phyloP scores from a whole-genome alignment of 345 rosid genomes.

The Eucalyptus erythrocorys region DNA sequence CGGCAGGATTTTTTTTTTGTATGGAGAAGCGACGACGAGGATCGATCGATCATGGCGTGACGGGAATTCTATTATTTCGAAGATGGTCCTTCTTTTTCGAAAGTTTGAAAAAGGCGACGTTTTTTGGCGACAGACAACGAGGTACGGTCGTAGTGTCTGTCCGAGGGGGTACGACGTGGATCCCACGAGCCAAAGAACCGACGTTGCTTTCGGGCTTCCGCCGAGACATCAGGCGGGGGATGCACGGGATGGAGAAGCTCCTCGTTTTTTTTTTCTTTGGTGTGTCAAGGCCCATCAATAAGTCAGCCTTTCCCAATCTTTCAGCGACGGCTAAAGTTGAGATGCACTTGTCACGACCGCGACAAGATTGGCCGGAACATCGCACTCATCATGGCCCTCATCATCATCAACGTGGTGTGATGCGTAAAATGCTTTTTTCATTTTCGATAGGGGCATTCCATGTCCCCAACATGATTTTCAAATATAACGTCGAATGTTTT shows the following conservation, averaged over 20 bases:
- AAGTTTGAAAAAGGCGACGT: neutral
- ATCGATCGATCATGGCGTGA: neutral
- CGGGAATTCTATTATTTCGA: neutral
- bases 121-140: neutral
- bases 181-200: neutral
- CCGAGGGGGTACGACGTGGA: neutral
- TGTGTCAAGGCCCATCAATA: neutral
- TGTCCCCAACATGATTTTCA: neutral
- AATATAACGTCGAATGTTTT: rapidly evolving
- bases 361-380: neutral
- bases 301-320: neutral
- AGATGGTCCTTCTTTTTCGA: neutral
- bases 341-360: neutral
- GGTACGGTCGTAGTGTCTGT: neutral
- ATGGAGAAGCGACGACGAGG: neutral
- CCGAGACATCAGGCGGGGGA: neutral
- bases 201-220: neutral
- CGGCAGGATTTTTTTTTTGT: neutral
- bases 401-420: rapidly evolving
- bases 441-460: neutral
- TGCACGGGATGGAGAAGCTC: neutral
- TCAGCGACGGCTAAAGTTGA: neutral
- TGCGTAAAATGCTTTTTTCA: neutral
- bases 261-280: rapidly evolving
- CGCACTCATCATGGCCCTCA: neutral